Evolutionary conservation across 306 rosid genomes (phyloP).

Genomic region (Quercus glauca): DNA sequence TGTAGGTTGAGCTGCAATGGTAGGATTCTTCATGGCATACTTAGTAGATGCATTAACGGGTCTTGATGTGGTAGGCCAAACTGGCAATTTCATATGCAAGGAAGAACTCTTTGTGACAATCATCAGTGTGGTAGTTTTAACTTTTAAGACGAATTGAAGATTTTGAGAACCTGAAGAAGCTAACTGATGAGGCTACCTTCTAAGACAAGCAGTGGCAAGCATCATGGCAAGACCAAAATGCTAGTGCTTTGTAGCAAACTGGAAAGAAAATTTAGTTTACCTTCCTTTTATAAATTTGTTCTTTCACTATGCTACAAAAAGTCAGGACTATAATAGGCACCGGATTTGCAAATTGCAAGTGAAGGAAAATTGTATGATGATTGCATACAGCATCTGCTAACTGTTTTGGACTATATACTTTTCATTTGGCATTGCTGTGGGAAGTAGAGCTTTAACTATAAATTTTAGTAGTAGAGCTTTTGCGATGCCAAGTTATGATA

Average conservation of each 20-base stretch:
- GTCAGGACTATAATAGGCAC: no score
- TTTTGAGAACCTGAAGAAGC: constrained; percentile 23
- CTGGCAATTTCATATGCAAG: constrained; percentile 41
- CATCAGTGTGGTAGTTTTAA: constrained; percentile 23
- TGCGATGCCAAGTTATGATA: no score
- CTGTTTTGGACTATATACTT: no score
- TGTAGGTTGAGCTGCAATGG: constrained; percentile 46
- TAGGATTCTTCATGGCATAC: constrained; percentile 47
- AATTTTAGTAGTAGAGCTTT: no score
- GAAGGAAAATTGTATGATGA: no score
- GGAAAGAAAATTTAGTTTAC: neutral
- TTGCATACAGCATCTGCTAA: no score
- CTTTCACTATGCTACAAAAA: neutral
- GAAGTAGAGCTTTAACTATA: no score
- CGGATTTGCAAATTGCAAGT: no score
- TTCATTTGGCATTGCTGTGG: no score
- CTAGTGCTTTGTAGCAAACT: neutral
- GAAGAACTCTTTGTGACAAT: constrained; percentile 32
- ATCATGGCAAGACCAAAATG: constrained; percentile 35
- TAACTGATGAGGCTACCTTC: constrained; percentile 40
- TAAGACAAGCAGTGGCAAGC: constrained; percentile 47
- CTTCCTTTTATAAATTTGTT: neutral
- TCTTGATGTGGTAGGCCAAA: constrained; percentile 39
- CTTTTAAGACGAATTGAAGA: constrained; percentile 27
- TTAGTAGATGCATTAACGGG: constrained; percentile 37